phyloP scores from a whole-genome alignment of 495 filamentous ascomycete genomes.

The Neurospora tetrasperma region DNA sequence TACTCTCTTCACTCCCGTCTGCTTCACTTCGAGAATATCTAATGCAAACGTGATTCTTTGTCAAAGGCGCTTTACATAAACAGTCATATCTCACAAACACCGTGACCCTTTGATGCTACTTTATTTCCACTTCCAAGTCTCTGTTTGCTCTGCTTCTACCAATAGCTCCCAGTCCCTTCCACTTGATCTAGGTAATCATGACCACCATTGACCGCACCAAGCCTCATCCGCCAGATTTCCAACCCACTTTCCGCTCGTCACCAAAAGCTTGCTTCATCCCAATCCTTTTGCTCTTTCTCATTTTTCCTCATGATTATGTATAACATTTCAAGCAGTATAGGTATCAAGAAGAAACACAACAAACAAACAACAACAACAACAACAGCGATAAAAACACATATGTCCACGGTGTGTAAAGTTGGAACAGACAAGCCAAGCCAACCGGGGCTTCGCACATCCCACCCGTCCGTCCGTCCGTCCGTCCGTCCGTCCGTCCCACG shows the following conservation, averaged over 20 bases:
- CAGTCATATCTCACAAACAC: background rate
- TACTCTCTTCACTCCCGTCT: background rate
- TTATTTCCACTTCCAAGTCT: background rate
- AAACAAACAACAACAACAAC: background rate
- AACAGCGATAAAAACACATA: background rate
- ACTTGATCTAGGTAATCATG: background rate
- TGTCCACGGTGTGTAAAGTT: background rate
- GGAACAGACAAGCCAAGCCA: background rate
- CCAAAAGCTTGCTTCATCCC: slow-evolving; percentile 8
- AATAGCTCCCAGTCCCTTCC: background rate
- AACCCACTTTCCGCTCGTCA: background rate
- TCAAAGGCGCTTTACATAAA: background rate
- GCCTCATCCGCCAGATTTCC: background rate
- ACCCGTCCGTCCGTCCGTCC: background rate
- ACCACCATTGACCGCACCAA: background rate
- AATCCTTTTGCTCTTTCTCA: background rate
- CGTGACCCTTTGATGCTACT: background rate
- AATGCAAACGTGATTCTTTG: background rate
- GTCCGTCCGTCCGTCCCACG: background rate
- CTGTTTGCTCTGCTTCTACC: background rate
- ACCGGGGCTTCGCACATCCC: background rate
- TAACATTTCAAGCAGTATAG: background rate
- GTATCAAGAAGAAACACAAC: slow-evolving; percentile 1
- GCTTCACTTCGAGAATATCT: background rate
- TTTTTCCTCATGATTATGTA: background rate